These are phyloP conservation scores for Suillus paluster DNA, from an alignment of 768 basidiomycete genomes.

Conservation along the genomic window DNA sequence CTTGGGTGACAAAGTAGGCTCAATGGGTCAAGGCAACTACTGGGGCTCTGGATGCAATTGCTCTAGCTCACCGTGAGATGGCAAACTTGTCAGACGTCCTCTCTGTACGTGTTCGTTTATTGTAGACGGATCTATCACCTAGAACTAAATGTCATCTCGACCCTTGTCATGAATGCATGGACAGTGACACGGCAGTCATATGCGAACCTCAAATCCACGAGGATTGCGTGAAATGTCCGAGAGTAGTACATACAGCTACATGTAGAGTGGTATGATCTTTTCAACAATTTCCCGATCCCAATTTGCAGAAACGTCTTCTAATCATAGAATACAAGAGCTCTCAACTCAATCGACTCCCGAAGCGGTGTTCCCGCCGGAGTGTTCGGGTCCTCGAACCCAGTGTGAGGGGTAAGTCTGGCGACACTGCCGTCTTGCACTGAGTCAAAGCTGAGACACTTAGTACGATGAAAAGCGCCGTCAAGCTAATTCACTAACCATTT, in stretches of 20 bases:
- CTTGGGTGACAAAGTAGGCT: neutral
- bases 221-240: neutral
- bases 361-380: conserved; percentile 33
- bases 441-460: conserved; percentile 31
- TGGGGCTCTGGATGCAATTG: neutral
- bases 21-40: neutral
- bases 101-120: neutral
- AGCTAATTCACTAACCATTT: conserved; percentile 44
- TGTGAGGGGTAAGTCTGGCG: conserved; percentile 38
- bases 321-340: conserved; percentile 20
- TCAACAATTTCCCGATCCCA: neutral
- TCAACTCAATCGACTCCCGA: conserved; percentile 40
- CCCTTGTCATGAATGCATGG: neutral
- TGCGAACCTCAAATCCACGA: neutral
- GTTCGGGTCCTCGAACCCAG: conserved; percentile 39
- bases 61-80: neutral
- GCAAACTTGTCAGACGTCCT: neutral
- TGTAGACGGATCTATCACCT: neutral
- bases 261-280: neutral
- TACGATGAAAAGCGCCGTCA: neutral
- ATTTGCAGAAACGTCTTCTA: neutral
- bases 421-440: conserved; percentile 41
- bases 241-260: neutral
- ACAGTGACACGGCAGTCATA: neutral
- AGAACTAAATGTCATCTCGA: neutral